A percentile compares a stretch with the other conserved stretches of the same genome.
These are phyloP conservation scores for Phytopythium ostracodes DNA, from an alignment of 352 stramenopile genomes.

Conservation along the genomic window DNA sequence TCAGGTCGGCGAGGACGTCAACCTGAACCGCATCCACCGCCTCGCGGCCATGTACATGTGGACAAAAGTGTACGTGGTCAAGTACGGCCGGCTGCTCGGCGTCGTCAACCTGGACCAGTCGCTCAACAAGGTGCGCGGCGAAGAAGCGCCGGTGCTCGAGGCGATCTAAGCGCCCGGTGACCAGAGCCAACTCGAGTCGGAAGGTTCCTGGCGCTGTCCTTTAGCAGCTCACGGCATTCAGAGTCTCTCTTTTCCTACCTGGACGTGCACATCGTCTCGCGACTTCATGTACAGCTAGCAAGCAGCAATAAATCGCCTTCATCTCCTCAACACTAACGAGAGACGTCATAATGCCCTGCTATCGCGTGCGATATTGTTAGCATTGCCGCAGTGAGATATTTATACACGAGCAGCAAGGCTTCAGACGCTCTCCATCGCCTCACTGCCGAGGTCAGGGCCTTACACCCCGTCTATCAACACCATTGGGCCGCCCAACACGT, in stretches of 20 bases:
- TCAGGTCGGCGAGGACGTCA: conserved; percentile 62
- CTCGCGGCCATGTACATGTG: conserved; percentile 78
- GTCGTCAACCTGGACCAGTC: conserved; percentile 68
- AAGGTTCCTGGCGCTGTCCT: neutral
- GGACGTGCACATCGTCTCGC: neutral
- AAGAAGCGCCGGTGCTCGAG: conserved; percentile 39
- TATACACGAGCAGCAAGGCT: neutral
- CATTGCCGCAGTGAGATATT: neutral
- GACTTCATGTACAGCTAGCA: neutral
- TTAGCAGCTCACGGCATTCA: neutral
- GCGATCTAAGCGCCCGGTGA: neutral
- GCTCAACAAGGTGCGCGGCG: conserved; percentile 41
- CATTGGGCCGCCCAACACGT: neutral
- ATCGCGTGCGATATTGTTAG: neutral
- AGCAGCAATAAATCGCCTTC: neutral
- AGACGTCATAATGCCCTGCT: no score
- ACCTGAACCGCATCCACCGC: conserved; percentile 69
- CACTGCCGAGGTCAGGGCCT: neutral
- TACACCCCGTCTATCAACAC: neutral
- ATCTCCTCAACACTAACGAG: neutral
- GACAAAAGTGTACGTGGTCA: conserved; percentile 81
- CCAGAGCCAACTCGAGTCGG: neutral
- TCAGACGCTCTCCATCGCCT: no score
- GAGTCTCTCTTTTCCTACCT: neutral
- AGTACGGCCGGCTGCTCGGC: conserved; percentile 58